Percentiles rank a stretch among this genome's conserved stretches.
Conservation (phyloP, 768 basidiomycete species). For the Mycena amicta region DNA sequence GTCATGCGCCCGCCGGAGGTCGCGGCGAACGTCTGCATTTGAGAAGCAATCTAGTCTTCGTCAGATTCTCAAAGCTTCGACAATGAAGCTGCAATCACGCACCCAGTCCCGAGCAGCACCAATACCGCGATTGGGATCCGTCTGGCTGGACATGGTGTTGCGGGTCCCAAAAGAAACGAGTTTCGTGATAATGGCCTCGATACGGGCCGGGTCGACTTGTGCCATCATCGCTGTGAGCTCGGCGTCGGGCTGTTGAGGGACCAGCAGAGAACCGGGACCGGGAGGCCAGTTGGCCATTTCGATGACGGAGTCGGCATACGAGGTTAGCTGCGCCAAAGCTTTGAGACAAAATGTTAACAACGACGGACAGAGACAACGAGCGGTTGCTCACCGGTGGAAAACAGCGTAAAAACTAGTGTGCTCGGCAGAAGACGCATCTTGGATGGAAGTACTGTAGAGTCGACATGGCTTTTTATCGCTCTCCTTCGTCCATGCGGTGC, state of each 20-base stretch:
- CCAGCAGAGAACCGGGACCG: conserved; percentile 46
- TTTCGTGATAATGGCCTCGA: conserved; percentile 50
- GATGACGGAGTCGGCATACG: not conserved
- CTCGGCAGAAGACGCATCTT: not conserved
- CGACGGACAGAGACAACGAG: not conserved
- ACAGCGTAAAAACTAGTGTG: not conserved
- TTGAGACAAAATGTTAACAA: too few relatives aligned
- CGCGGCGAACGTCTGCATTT: conserved; percentile 43
- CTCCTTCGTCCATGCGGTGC: not conserved
- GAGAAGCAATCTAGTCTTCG: conserved; percentile 39
- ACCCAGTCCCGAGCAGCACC: conserved; percentile 55
- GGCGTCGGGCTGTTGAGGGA: conserved; percentile 43
- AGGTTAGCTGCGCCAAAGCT: not conserved
- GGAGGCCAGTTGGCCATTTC: conserved; percentile 45
- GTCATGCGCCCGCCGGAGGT: conserved; percentile 44
- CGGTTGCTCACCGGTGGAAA: not conserved
- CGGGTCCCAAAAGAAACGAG: conserved; percentile 60
- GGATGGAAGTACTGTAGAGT: not conserved
- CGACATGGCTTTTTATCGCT: not conserved
- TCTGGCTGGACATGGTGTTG: conserved; percentile 54
- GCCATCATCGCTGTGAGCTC: conserved; percentile 50
- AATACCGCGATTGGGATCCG: conserved; percentile 53
- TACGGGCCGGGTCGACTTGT: conserved; percentile 47
- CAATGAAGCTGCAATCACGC: not conserved
- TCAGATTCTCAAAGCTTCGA: not conserved